Percentiles rank a stretch among this genome's conserved stretches.
phyloP scores from a whole-genome alignment of 306 rosid species.

The Lathyrus oleraceus region DNA sequence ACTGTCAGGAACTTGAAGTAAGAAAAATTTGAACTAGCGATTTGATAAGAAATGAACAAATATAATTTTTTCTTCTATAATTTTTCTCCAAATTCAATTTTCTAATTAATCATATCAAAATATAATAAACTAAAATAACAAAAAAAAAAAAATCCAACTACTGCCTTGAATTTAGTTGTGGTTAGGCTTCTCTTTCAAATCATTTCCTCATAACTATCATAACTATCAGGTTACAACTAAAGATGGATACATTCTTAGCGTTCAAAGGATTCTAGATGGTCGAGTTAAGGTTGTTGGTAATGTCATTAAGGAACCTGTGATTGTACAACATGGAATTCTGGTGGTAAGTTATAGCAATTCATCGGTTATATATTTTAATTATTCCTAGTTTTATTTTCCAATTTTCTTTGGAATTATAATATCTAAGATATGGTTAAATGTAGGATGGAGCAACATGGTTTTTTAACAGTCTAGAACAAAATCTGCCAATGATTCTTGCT shows the following conservation, averaged over 20 bases:
- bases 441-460: conserved; percentile 81
- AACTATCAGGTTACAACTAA: conserved; percentile 77
- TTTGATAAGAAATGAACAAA: background rate
- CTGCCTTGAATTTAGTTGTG: too few species aligned
- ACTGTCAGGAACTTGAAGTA: conserved; percentile 72
- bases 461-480: conserved; percentile 55
- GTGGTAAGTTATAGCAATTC: conserved; percentile 49
- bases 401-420: too few species aligned
- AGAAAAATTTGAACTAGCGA: background rate
- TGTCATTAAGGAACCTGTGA: conserved; percentile 51
- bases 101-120: too few species aligned
- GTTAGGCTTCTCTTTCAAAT: too few species aligned
- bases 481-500: conserved; percentile 71
- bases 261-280: conserved; percentile 76
- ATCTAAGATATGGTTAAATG: conserved; percentile 18
- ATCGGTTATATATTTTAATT: background rate
- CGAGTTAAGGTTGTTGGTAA: conserved; percentile 15
- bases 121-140: too few species aligned
- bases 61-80: too few species aligned
- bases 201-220: too few species aligned
- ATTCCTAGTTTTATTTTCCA: too few species aligned
- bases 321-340: conserved; percentile 75
- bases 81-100: too few species aligned
- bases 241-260: conserved; percentile 69
- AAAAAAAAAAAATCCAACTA: too few species aligned